Evolutionary conservation across 192 early-diverging fungal species (phyloP).

Genomic region (Endogone sp.): DNA sequence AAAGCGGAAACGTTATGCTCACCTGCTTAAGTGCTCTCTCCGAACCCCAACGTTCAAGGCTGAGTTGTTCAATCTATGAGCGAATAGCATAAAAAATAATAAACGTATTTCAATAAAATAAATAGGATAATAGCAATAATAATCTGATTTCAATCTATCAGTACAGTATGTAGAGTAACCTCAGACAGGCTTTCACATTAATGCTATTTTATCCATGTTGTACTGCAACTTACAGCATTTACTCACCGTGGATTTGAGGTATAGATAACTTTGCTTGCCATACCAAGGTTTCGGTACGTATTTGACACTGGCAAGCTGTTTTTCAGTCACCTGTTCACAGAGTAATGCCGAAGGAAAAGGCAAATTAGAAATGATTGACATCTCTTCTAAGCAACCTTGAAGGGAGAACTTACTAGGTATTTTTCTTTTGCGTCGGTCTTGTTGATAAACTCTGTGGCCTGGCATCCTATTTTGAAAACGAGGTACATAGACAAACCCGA

Average conservation of each 20-base stretch:
- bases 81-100: neutral
- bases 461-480: neutral
- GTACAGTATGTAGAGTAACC: too few relatives aligned
- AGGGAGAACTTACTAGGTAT: neutral
- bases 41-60: neutral
- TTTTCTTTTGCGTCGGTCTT: neutral
- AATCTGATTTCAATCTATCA: too few relatives aligned
- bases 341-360: neutral
- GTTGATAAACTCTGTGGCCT: neutral
- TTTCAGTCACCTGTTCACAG: neutral
- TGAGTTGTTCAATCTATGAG: neutral
- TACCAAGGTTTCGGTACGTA: neutral
- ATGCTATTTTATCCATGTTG: too few relatives aligned
- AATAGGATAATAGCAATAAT: too few relatives aligned
- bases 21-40: neutral
- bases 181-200: too few relatives aligned
- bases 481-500: neutral
- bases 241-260: neutral
- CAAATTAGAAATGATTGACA: too few relatives aligned
- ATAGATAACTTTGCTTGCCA: neutral
- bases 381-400: too few relatives aligned
- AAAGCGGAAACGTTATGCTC: neutral
- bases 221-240: too few relatives aligned
- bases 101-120: neutral
- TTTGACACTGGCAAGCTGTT: neutral